Evolutionary conservation across 306 rosid genomes (phyloP).

Genomic region (Inga leiocalycina): DNA sequence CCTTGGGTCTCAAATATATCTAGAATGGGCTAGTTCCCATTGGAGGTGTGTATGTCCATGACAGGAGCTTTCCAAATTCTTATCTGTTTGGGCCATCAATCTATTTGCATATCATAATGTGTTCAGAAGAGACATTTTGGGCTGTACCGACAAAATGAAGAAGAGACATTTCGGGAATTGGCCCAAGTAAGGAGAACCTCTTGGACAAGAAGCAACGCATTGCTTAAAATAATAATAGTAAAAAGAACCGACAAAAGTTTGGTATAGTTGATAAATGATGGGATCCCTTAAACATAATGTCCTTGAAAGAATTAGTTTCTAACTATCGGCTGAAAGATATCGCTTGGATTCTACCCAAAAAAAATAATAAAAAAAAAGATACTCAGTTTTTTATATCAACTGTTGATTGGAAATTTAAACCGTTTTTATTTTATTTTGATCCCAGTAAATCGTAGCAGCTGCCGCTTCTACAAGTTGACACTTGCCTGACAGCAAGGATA

Average conservation of each 20-base stretch:
- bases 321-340: too few relatives aligned
- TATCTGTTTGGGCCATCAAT: neutral
- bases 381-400: too few relatives aligned
- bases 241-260: too few relatives aligned
- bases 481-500: neutral
- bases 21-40: neutral
- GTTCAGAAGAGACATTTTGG: neutral
- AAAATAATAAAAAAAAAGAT: too few relatives aligned
- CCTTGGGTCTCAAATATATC: neutral
- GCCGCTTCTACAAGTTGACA: neutral
- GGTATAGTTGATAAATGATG: too few relatives aligned
- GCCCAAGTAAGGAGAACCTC: neutral
- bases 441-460: neutral
- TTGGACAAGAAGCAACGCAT: neutral
- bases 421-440: neutral
- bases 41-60: neutral
- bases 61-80: neutral
- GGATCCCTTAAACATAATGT: too few relatives aligned
- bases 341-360: too few relatives aligned
- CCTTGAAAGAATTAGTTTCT: fast-evolving
- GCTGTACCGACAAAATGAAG: too few relatives aligned
- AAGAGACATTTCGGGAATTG: too few relatives aligned
- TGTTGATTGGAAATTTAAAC: neutral
- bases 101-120: neutral
- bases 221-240: neutral